Evolutionary conservation across 2,329 filamentous ascomycete species (phyloP), one percentile per base, ranked within the genome.

Genomic region (Monosporascus sp.): DNA sequence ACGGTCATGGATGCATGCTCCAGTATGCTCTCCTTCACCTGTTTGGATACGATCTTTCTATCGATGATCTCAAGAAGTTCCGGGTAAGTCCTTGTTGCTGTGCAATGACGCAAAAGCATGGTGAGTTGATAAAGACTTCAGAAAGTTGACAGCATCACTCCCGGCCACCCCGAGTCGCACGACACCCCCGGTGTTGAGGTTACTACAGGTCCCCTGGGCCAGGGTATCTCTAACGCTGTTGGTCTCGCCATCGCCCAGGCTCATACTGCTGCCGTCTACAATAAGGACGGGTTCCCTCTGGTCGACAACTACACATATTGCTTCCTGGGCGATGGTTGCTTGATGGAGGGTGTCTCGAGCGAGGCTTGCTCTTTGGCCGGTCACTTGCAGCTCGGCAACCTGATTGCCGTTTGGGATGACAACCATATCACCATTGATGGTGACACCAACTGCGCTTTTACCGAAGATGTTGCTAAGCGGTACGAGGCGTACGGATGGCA

Each of bases 401-500:
- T 99, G 69, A 97, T 97, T 76, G 86, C 84, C 75, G 83, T 99
- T 76, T 99, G 93, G 76, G 94, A 99, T 71, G 94, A 99, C 82
- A 99, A 99, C 85, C 89, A 96, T 75, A 97, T 99, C 71, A 96
- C 82, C 67, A 86, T 86, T 71, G 94, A 99, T 71, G 94, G 94
- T 75, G 88, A 96, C 81, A 97, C 89, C 78, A 94, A 94, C 79
- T 86, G 84, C 70, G 88, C 94, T 63, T 97, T 99, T 82, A 99
- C 94, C 56, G 94, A 99, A 80, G 92, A 99, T 66, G 93, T 97
- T 57, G 74, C 82, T 67, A 94, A 95, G 84, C 87, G 93, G 70
- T 97, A 97, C 74, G 91, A 97, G 80, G 74, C 94, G 57, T 99
- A 97, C 75, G 94, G 92, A 79, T 99, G 94, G 94, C 91, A 99